These are phyloP conservation scores for Sindora glabra DNA, from an alignment of 306 rosid species.

Conservation along the genomic window DNA sequence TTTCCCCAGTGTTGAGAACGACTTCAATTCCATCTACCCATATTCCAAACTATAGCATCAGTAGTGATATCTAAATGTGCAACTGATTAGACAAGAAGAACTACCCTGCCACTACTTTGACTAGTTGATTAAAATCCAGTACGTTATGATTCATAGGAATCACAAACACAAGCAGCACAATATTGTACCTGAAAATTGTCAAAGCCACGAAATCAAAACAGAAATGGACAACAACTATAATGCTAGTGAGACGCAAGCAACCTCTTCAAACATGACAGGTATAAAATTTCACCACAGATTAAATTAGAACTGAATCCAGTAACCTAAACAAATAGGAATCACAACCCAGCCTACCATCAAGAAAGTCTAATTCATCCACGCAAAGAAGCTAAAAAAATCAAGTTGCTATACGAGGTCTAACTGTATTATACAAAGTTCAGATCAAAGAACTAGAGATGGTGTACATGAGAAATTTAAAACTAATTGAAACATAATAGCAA, in stretches of 20 bases:
- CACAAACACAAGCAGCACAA: background rate
- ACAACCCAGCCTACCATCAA: background rate
- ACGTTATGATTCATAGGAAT: background rate
- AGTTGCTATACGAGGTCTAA: constrained; percentile 9
- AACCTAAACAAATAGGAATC: background rate
- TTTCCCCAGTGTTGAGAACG: background rate
- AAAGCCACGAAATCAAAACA: background rate
- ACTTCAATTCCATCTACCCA: constrained; percentile 9
- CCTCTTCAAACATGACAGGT: background rate
- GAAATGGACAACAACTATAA: background rate
- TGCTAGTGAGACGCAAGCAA: background rate
- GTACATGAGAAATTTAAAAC: too few relatives aligned
- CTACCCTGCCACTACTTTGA: background rate
- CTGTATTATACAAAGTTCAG: constrained; percentile 3
- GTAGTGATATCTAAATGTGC: background rate
- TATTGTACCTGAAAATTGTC: too few relatives aligned
- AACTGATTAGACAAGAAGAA: constrained; percentile 9
- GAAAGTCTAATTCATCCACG: background rate
- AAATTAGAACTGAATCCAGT: too few relatives aligned
- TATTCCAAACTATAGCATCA: background rate
- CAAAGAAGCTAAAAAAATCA: background rate
- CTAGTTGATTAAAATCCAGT: background rate
- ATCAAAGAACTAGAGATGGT: background rate
- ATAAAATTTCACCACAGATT: background rate
- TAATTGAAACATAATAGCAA: too few relatives aligned